Evolutionary conservation across 805 yeast species (phyloP).

Genomic region (Cyberlindnera amylophila): DNA sequence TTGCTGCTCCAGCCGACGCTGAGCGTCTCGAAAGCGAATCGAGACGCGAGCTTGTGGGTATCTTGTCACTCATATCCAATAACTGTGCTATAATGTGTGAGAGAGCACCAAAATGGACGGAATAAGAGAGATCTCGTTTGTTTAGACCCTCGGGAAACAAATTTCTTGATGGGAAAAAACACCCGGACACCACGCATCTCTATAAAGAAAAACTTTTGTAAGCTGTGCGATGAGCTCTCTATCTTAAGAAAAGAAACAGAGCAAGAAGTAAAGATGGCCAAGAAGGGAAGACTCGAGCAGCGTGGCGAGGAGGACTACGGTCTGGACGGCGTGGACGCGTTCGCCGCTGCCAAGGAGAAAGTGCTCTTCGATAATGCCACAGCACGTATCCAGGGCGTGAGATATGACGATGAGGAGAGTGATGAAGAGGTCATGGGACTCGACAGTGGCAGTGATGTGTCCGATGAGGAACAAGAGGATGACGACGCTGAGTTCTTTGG

Average conservation of each 20-base stretch:
- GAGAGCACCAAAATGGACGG: too few relatives aligned
- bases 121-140: too few relatives aligned
- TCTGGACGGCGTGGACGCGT: conserved; percentile 65
- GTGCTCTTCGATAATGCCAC: conserved; percentile 50
- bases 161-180: background rate
- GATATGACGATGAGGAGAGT: conserved; percentile 40
- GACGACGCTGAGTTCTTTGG: conserved; percentile 29
- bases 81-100: too few relatives aligned
- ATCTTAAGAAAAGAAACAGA: background rate
- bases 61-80: conserved; percentile 25
- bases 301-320: conserved; percentile 37
- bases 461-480: conserved; percentile 36
- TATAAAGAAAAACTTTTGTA: conserved; percentile 2
- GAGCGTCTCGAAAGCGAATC: conserved; percentile 35
- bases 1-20: conserved; percentile 29
- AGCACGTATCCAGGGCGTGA: conserved; percentile 37
- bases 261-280: conserved; percentile 14
- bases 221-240: conserved; percentile 12
- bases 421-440: conserved; percentile 49
- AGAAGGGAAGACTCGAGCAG: conserved; percentile 14
- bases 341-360: conserved; percentile 57
- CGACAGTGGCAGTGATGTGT: conserved; percentile 34
- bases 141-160: too few relatives aligned
- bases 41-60: conserved; percentile 29
- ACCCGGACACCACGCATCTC: conserved; percentile 2